phyloP scores from a whole-genome alignment of 169 alveolate genomes.

The Plasmodium chabaudi region DNA sequence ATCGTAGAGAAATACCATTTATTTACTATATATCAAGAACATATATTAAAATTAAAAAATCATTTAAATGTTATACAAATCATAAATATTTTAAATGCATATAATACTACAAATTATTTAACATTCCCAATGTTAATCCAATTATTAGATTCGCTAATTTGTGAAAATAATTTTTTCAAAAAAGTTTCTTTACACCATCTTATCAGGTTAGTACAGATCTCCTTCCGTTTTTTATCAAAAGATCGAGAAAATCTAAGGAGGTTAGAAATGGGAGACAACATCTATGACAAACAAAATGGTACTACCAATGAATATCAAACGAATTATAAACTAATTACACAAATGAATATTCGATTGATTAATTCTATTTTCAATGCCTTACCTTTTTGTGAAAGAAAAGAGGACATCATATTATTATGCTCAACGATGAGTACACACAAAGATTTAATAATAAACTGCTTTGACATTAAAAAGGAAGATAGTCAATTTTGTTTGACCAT shows the following conservation, averaged over 20 bases:
- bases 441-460: neutral
- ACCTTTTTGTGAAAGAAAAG: slow-evolving; percentile 25
- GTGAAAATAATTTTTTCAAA: neutral
- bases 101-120: neutral
- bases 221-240: neutral
- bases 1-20: slow-evolving; percentile 12
- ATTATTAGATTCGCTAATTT: neutral
- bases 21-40: slow-evolving; percentile 6
- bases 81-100: slow-evolving; percentile 37
- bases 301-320: neutral
- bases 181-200: slow-evolving; percentile 5
- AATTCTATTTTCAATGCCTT: neutral
- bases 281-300: neutral
- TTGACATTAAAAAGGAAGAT: neutral
- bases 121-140: slow-evolving; percentile 1
- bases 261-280: too few species aligned
- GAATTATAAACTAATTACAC: neutral
- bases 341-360: neutral
- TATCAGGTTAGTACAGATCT: slow-evolving; percentile 5
- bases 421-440: neutral
- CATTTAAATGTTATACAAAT: slow-evolving; percentile 25
- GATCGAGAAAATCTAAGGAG: neutral
- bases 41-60: slow-evolving; percentile 20
- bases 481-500: neutral
- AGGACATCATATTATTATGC: slow-evolving; percentile 31